Percentiles rank a stretch among this genome's conserved stretches.
Evolutionary conservation across 2,329 filamentous ascomycete genomes (phyloP).

Genomic region (Fusarium subtropicale): DNA sequence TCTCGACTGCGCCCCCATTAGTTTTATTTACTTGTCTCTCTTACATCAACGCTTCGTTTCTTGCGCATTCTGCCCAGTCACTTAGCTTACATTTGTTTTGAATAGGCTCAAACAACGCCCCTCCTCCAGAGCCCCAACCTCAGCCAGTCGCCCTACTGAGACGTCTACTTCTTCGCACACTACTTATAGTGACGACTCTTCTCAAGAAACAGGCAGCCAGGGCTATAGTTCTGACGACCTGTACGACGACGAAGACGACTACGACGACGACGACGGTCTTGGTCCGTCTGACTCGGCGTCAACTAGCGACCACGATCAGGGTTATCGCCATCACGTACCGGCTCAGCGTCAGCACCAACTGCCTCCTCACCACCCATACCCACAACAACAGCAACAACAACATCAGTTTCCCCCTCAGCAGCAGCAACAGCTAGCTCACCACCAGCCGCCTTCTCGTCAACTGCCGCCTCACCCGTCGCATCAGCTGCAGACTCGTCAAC

Average conservation of each 20-base stretch:
- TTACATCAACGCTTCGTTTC: constrained; percentile 19
- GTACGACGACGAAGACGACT: constrained; percentile 50
- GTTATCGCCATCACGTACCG: constrained; percentile 49
- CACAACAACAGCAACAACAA: constrained; percentile 50
- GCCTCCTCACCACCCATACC: constrained; percentile 47
- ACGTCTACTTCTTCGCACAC: constrained; percentile 50
- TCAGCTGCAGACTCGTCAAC: constrained; percentile 55
- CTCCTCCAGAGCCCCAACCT: constrained; percentile 42
- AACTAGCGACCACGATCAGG: constrained; percentile 35
- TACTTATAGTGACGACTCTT: constrained; percentile 55
- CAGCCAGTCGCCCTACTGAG: constrained; percentile 42
- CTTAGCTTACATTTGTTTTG: constrained; percentile 40
- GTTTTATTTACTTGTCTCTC: constrained; percentile 37
- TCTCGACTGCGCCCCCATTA: constrained; percentile 36
- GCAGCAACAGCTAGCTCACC: constrained; percentile 49
- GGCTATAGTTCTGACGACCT: constrained; percentile 53
- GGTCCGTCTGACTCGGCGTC: constrained; percentile 71
- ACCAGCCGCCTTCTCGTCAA: constrained; percentile 49
- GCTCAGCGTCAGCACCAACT: constrained; percentile 50
- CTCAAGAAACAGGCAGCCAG: constrained; percentile 45
- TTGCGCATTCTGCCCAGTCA: constrained; percentile 11
- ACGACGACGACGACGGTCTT: constrained; percentile 60
- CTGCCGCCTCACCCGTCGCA: constrained; percentile 48
- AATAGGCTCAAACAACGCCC: constrained; percentile 47
- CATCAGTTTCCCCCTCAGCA: constrained; percentile 53